Evolutionary conservation across 768 basidiomycete species (phyloP), one percentile per base, ranked within the genome.

Genomic region (Glaciozyma martinii): DNA sequence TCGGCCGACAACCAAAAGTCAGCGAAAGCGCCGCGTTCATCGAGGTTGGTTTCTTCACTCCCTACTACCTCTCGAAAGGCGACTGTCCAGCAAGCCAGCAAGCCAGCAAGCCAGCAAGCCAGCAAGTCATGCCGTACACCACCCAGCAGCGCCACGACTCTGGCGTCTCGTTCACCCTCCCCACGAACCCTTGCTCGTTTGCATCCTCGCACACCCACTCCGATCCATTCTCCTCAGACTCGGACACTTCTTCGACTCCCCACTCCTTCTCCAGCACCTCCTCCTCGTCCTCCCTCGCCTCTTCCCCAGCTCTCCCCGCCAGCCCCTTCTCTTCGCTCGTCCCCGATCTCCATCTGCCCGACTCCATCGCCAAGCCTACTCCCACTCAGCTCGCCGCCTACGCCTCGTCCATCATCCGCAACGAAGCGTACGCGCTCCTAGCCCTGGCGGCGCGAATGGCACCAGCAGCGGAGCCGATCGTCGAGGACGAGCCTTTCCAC

Each of bases 341-440:
- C 60, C 56, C 7, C 52, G 62, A 54, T 59, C 42, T 63, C 29
- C 15, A 29, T 42, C 64, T 63, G 59, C 32, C 40, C 53, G 46
- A 40, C 46, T 21, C 44, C 30, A n/a, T 43, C 21, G n/a, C 9
- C 4, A 21, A 56, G 53, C 67, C 67, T 1, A 27, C 63, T 0
- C 2, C 61, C 2, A 62, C 62, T 10, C 47, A 71, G 55, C 33
- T 68, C 10, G 53, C 66, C 33, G 32, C 59, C 37, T 74, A 74
- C 62, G 73, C 71, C 18, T 56, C 64, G 1, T 53, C 50, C 29
- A 50, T 72, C 44, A 67, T 74, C 52, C 59, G 68, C 37, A 70
- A 67, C 54, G 73, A 74, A 56, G 73, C 73, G 15, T 68, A 71
- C 62, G 73, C 73, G 12, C 60, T 74, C 30, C 66, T 72, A 21